Conservation (phyloP, 164 flowering plant genomes). For the Brasenia schreberi region DNA sequence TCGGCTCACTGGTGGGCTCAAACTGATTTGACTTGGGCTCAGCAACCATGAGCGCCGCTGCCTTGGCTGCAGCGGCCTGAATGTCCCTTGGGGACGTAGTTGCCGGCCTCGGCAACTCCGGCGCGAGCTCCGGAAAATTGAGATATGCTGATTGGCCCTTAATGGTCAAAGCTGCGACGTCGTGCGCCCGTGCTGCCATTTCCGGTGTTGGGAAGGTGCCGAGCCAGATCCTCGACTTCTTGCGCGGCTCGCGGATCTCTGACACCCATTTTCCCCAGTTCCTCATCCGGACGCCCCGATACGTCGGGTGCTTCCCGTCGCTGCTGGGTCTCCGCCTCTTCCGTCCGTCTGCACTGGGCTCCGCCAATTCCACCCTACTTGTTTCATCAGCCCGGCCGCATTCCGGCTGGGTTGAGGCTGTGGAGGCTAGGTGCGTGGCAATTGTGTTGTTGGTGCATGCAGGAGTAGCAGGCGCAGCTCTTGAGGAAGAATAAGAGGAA, state of each 20-base stretch:
- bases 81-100: slow-evolving; percentile 37
- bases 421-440: neutral
- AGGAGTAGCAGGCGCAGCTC: slow-evolving; percentile 8
- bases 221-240: slow-evolving; percentile 58
- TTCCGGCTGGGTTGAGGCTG: neutral
- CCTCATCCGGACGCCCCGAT: slow-evolving; percentile 41
- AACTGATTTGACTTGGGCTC: slow-evolving; percentile 1
- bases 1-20: neutral
- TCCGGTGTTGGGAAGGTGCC: slow-evolving; percentile 50
- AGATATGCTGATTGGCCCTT: slow-evolving; percentile 41
- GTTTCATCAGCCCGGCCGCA: neutral
- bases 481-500: slow-evolving; percentile 5
- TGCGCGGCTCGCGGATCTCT: slow-evolving; percentile 47
- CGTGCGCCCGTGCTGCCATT: slow-evolving; percentile 69
- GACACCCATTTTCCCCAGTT: slow-evolving; percentile 64
- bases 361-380: neutral
- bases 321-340: slow-evolving; percentile 8
- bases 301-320: slow-evolving; percentile 21
- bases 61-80: slow-evolving; percentile 40
- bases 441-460: neutral
- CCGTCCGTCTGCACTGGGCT: slow-evolving; percentile 1
- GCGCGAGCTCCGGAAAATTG: slow-evolving; percentile 46
- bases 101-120: slow-evolving; percentile 34
- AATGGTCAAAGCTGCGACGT: slow-evolving; percentile 44
- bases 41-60: slow-evolving; percentile 20